Base-by-base conservation (phyloP, 2,329 filamentous ascomycete genomes). In the Huntiella moniliformis region DNA sequence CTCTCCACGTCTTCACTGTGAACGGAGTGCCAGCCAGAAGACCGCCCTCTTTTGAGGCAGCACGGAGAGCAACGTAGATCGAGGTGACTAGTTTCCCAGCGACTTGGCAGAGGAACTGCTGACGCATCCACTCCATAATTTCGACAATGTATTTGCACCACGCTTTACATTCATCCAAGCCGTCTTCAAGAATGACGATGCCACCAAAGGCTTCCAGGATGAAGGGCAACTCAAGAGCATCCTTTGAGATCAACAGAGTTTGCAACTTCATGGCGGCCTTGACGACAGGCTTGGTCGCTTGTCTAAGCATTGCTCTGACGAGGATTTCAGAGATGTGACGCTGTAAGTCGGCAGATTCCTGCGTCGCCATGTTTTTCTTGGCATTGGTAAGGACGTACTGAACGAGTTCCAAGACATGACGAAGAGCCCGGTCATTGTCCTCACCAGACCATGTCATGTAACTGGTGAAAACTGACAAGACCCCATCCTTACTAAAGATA, bases 181-280 rank as follows among this genome's bases (percentile, higher is more conserved):
- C n/a, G 4, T 60, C 22, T 1, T 49, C 51, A 7, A 58, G 49
- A 12, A 53, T 53, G 42, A 59, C 56, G 6, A 58, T 53, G 16
- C 56, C 53, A 33, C 51, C 54, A 52, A 73, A 74, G 17, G 60
- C 63, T 12, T 54, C 53, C 8, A 61, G 57, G 31, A 74, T 58
- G 48, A 72, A 61, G 47, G 63, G 56, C 47, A 70, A 54, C 53
- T 61, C 63, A 18, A 80, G 60, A 10, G 77, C 64, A 2, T 65
- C 62, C 56, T 81, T 84, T 41, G 66, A 62, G 3, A 85, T 56
- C 47, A 85, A 71, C 54, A 77, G 70, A 41, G 80, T 75, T 34
- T 84, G 61, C 12, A 71, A 71, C 54, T 78, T 77, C 50, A 85
- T 70, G 5, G 77, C 73, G 33, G 79, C 79, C 56, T 84, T 84